Conservation (phyloP, 768 basidiomycete genomes). For the Rickenella mellea region DNA sequence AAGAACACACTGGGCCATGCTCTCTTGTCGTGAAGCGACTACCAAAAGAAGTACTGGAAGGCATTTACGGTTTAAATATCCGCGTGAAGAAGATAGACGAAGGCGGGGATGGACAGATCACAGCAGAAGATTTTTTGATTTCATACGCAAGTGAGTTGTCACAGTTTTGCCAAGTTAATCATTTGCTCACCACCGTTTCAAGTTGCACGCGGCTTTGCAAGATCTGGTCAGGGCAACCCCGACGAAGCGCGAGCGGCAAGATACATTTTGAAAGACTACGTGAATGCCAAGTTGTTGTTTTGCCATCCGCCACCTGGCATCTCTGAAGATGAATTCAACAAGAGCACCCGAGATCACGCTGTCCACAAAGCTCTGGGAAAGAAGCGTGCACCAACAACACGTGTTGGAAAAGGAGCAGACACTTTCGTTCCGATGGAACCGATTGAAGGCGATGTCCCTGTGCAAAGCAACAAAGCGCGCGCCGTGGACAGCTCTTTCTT, state of each 20-base stretch:
- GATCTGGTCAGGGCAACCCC: slow-evolving; percentile 92
- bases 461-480: slow-evolving; percentile 44
- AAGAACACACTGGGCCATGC: slow-evolving; percentile 83
- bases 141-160: slow-evolving; percentile 81
- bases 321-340: slow-evolving; percentile 64
- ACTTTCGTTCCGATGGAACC: slow-evolving; percentile 51
- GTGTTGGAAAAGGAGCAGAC: slow-evolving; percentile 76
- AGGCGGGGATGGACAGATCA: slow-evolving; percentile 68
- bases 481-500: slow-evolving; percentile 82
- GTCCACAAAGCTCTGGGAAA: slow-evolving; percentile 57
- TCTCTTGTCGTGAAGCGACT: slow-evolving; percentile 71
- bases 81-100: slow-evolving; percentile 59
- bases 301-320: slow-evolving; percentile 81
- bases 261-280: slow-evolving; percentile 92
- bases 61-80: slow-evolving; percentile 79
- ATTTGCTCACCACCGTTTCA: slow-evolving; percentile 6
- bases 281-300: slow-evolving; percentile 86
- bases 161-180: slow-evolving; percentile 1
- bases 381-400: slow-evolving; percentile 82
- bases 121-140: slow-evolving; percentile 74
- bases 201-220: slow-evolving; percentile 91
- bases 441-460: neutral
- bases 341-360: slow-evolving; percentile 50
- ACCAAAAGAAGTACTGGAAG: slow-evolving; percentile 78
- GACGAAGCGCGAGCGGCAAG: slow-evolving; percentile 93